A percentile compares a stretch with the other conserved stretches of the same genome.
Evolutionary conservation across 2,329 filamentous ascomycete species (phyloP).

Genomic region (Purpureocillium takamizusanense): DNA sequence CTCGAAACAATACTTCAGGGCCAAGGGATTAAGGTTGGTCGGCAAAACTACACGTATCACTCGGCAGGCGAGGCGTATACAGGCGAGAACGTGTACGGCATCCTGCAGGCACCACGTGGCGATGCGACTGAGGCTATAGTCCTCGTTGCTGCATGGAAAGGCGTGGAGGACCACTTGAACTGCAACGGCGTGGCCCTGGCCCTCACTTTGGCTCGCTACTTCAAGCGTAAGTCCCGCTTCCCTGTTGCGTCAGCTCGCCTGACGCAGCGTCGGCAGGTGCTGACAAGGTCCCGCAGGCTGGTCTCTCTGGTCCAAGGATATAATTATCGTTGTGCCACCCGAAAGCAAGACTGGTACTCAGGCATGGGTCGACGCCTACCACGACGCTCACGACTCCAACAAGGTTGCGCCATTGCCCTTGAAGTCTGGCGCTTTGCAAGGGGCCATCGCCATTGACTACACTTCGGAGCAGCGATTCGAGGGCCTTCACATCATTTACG

Average conservation of each 20-base stretch:
- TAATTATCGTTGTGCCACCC: constrained; percentile 81
- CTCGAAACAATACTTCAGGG: constrained; percentile 68
- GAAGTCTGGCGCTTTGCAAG: constrained; percentile 89
- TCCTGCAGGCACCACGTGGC: constrained; percentile 85
- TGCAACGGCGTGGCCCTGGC: constrained; percentile 79
- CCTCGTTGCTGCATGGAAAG: constrained; percentile 80
- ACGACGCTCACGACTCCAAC: constrained; percentile 70
- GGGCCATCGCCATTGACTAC: constrained; percentile 88
- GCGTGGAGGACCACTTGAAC: constrained; percentile 70
- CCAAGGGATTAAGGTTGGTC: constrained; percentile 76
- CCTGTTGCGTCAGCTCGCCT: too few species aligned
- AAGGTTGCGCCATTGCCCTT: constrained; percentile 69
- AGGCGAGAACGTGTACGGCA: constrained; percentile 88
- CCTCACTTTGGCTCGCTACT: constrained; percentile 83
- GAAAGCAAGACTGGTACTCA: constrained; percentile 88
- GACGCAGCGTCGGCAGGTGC: not conserved
- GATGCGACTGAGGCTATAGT: constrained; percentile 98
- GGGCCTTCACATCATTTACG: constrained; percentile 83
- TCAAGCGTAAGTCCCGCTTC: constrained; percentile 54
- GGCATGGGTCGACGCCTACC: constrained; percentile 96
- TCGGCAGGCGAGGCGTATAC: constrained; percentile 64
- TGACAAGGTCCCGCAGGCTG: constrained; percentile 49
- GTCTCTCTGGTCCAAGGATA: constrained; percentile 98
- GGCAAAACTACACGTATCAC: constrained; percentile 79
- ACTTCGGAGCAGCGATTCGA: constrained; percentile 78